phyloP scores from a whole-genome alignment of 2,329 filamentous ascomycete genomes.

The Coniella vitis region DNA sequence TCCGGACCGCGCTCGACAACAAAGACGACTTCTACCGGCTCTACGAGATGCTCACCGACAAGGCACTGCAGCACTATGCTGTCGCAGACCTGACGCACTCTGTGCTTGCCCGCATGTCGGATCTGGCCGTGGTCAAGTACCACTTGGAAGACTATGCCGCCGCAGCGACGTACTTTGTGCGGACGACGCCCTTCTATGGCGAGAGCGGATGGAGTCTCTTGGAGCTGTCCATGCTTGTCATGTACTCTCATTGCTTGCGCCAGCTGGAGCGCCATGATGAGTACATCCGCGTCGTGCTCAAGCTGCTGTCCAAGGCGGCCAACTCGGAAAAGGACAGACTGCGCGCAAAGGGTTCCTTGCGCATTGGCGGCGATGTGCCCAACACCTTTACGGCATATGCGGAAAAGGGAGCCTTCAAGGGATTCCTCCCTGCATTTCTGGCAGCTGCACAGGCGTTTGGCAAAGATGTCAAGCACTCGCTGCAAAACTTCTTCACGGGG shows the following conservation, averaged over 20 bases:
- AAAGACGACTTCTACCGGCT: slow-evolving; percentile 58
- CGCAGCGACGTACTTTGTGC: slow-evolving; percentile 71
- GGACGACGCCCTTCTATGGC: slow-evolving; percentile 72
- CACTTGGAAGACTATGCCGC: slow-evolving; percentile 64
- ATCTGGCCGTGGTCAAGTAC: slow-evolving; percentile 80
- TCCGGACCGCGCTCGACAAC: slow-evolving; percentile 55
- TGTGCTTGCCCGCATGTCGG: slow-evolving; percentile 69
- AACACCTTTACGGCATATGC: slow-evolving; percentile 22
- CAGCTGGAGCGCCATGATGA: slow-evolving; percentile 70
- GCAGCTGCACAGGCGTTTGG: slow-evolving; percentile 36
- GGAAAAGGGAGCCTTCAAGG: slow-evolving; percentile 36
- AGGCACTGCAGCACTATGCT: slow-evolving; percentile 74
- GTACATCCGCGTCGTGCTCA: slow-evolving; percentile 69
- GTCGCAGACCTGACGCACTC: slow-evolving; percentile 73
- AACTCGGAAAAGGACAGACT: slow-evolving; percentile 44
- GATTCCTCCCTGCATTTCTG: slow-evolving; percentile 42
- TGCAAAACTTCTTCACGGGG: slow-evolving; percentile 68
- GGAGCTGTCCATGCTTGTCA: slow-evolving; percentile 75
- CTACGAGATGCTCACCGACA: slow-evolving; percentile 74
- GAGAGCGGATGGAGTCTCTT: slow-evolving; percentile 71
- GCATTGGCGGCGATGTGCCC: slow-evolving; percentile 19
- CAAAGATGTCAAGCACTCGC: slow-evolving; percentile 58
- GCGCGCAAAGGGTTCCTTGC: slow-evolving; percentile 30
- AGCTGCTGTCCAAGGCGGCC: slow-evolving; percentile 63
- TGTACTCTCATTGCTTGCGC: slow-evolving; percentile 79